These are phyloP conservation scores for Opeltia flavorubescens DNA, from an alignment of 495 filamentous ascomycete genomes.

Conservation along the genomic window DNA sequence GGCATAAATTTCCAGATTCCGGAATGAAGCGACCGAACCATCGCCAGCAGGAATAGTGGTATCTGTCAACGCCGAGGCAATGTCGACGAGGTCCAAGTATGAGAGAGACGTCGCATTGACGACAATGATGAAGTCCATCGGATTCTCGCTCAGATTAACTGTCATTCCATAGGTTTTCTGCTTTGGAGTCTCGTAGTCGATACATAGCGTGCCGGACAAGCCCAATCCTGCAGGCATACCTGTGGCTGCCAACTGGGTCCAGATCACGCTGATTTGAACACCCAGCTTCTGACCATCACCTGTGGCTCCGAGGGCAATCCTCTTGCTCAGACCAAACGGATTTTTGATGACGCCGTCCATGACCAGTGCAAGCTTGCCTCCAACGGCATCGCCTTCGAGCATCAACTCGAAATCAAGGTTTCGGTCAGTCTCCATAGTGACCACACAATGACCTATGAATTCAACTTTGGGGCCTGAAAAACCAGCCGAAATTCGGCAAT, in stretches of 20 bases:
- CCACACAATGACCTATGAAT: neutral
- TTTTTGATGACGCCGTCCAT: neutral
- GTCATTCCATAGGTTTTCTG: neutral
- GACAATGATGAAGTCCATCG: too few species aligned
- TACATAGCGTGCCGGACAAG: neutral
- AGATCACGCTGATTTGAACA: neutral
- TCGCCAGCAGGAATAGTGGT: too few species aligned
- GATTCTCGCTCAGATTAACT: too few species aligned
- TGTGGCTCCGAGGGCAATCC: neutral
- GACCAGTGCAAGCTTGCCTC: neutral
- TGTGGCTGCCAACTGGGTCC: neutral
- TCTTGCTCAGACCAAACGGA: neutral
- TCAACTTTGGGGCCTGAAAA: neutral
- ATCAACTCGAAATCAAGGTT: neutral
- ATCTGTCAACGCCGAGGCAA: too few species aligned
- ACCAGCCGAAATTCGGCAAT: neutral
- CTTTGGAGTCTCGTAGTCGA: neutral
- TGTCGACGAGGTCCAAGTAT: too few species aligned
- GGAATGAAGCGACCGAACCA: too few species aligned
- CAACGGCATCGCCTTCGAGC: neutral
- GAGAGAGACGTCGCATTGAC: too few species aligned
- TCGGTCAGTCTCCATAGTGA: neutral
- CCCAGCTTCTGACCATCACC: neutral
- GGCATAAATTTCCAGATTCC: too few species aligned
- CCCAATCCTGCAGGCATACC: neutral